These are phyloP conservation scores for Amanita inopinata DNA, from an alignment of 768 basidiomycete species.

Conservation along the genomic window DNA sequence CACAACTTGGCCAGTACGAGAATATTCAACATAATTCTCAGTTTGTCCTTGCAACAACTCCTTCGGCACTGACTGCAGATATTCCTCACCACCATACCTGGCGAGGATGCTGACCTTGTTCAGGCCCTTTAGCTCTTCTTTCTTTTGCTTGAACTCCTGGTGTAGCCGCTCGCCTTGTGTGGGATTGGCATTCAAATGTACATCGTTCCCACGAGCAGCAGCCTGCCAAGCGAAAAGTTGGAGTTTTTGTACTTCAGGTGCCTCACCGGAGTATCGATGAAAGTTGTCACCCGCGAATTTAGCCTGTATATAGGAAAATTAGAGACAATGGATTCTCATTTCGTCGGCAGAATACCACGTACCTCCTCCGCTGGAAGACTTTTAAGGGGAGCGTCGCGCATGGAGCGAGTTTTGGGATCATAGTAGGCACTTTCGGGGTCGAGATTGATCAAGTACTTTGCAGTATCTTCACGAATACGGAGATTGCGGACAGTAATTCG, in stretches of 20 bases:
- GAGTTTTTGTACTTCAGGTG: constrained; percentile 82
- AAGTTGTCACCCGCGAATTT: constrained; percentile 97
- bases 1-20: constrained; percentile 80
- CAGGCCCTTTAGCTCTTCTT: constrained; percentile 81
- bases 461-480: constrained; percentile 97
- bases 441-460: constrained; percentile 95
- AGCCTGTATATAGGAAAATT: constrained; percentile 35
- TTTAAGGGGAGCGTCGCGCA: constrained; percentile 91
- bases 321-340: background rate
- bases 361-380: constrained; percentile 83
- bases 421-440: constrained; percentile 96
- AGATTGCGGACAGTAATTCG: constrained; percentile 97
- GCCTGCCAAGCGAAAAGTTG: constrained; percentile 99
- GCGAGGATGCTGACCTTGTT: constrained; percentile 84
- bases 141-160: constrained; percentile 85
- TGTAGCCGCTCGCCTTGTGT: constrained; percentile 92
- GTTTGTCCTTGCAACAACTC: constrained; percentile 94
- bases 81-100: constrained; percentile 92
- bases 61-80: constrained; percentile 80
- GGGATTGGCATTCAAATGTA: constrained; percentile 93
- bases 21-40: constrained; percentile 97
- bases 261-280: constrained; percentile 82
- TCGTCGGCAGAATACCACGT: constrained; percentile 21
- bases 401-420: constrained; percentile 98
- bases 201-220: constrained; percentile 84